Evolutionary conservation across 768 basidiomycete species (phyloP), one percentile per base, ranked within the genome.

Genomic region (Artomyces pyxidatus): DNA sequence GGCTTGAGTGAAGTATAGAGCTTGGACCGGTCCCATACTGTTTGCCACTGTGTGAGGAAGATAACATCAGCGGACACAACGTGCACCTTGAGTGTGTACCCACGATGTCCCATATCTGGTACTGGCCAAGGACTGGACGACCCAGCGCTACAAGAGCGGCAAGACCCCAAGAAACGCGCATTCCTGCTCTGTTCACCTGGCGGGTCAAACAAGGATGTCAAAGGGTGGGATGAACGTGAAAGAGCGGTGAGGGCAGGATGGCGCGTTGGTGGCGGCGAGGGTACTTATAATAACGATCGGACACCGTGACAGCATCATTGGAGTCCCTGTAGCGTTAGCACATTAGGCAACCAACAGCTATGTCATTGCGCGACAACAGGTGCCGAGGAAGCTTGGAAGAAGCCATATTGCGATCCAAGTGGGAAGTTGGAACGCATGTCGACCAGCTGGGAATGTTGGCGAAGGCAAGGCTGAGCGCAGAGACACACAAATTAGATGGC

Each of bases 241-340:
- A 35, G 32, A 2, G 32, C 3, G 7, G 12, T 35, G 85, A 5
- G 85, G 63, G 55, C 81, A 76, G 10, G 77, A 75, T 3, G 86
- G 86, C 1, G 77, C 71, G 14, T 63, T 70, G 47, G 71, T 71
- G 49, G 83, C 71, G 56, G 76, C 73, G 65, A 89, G 87, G 23
- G 65, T 57, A 40, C 51, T 66, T 50, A 88, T 76, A 1, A 76
- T 71, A 0, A 76, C n/a, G n/a, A n/a, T n/a, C n/a, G n/a, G n/a
- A n/a, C n/a, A n/a, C n/a, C n/a, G n/a, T n/a, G n/a, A n/a, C 78
- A 49, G 88, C 85, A 4, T 77, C 79, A 29, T 52, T 71, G n/a
- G 68, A 68, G 51, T 84, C 82, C 54, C 83, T 83, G 51, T 79
- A 75, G 44, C 76, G 85, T 58, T 88, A 88, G 32, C 32, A 12